A percentile compares a stretch with the other conserved stretches of the same genome.
These are phyloP conservation scores for Silybum marianum DNA, from an alignment of 129 eudicot species.

Conservation along the genomic window DNA sequence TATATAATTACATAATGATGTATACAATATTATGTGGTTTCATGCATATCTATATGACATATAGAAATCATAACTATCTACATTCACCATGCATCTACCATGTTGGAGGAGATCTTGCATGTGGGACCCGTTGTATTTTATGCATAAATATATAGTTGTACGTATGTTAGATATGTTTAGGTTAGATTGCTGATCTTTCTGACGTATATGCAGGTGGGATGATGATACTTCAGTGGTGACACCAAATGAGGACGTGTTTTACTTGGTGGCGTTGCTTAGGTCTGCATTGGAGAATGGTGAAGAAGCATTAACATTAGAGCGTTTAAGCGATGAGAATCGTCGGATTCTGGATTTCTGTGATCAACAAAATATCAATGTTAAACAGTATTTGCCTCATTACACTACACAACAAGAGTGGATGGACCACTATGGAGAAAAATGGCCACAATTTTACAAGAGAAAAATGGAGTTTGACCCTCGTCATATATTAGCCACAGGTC, in stretches of 20 bases:
- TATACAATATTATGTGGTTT: constrained; percentile 26
- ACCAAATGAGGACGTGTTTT: constrained; percentile 78
- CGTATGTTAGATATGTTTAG: not conserved
- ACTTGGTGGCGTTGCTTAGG: constrained; percentile 78
- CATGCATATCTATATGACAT: constrained; percentile 39
- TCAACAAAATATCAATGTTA: constrained; percentile 49
- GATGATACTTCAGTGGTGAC: constrained; percentile 66
- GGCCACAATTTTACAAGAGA: constrained; percentile 50
- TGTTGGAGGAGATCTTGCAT: constrained; percentile 35
- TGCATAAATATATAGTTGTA: constrained; percentile 15
- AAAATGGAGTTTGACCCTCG: constrained; percentile 77
- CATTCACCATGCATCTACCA: constrained; percentile 39
- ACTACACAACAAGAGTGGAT: constrained; percentile 74
- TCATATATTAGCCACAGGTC: constrained; percentile 77
- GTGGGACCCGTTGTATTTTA: constrained; percentile 32
- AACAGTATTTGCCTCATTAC: constrained; percentile 78
- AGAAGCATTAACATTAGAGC: constrained; percentile 52
- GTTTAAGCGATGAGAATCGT: constrained; percentile 59
- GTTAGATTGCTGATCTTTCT: not conserved
- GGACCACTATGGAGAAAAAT: constrained; percentile 71
- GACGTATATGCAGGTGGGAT: constrained; percentile 56
- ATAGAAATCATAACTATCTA: constrained; percentile 28
- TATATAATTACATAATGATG: constrained; percentile 27
- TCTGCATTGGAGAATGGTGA: constrained; percentile 70
- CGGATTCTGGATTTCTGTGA: constrained; percentile 57